Conservation (phyloP, 352 stramenopile genomes). For the Phytophthora syringae region DNA sequence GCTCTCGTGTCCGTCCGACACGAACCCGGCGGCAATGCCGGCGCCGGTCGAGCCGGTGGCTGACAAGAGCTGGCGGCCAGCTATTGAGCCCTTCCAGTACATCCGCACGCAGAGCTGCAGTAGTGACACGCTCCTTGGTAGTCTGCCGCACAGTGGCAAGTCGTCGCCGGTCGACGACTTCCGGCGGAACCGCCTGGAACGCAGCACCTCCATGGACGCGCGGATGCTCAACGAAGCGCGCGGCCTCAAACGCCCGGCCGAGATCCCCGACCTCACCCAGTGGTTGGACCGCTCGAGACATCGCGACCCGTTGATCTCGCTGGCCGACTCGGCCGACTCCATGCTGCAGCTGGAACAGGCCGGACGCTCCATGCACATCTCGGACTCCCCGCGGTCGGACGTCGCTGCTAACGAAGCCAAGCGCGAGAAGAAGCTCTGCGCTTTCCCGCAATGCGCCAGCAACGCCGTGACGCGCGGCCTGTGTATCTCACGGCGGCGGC, state of each 20-base stretch:
- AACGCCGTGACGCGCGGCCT: slow-evolving; percentile 84
- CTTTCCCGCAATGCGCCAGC: slow-evolving; percentile 72
- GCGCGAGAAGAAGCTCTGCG: slow-evolving; percentile 83
- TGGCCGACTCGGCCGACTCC: slow-evolving; percentile 67
- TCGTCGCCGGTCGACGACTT: slow-evolving; percentile 21
- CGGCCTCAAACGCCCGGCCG: slow-evolving; percentile 29
- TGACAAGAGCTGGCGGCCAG: slow-evolving; percentile 29
- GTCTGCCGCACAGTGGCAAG: slow-evolving; percentile 3
- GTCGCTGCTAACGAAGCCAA: slow-evolving; percentile 28
- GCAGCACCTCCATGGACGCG: slow-evolving; percentile 71
- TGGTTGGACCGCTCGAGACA: slow-evolving; percentile 43
- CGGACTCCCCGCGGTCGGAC: slow-evolving; percentile 32
- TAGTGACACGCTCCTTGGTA: slow-evolving; percentile 24
- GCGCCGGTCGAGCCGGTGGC: not conserved
- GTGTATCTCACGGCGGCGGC: slow-evolving; percentile 82
- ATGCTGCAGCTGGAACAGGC: slow-evolving; percentile 58
- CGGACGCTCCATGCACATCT: slow-evolving; percentile 42
- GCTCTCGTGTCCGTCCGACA: slow-evolving; percentile 76
- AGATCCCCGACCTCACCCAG: slow-evolving; percentile 49
- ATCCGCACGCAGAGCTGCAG: slow-evolving; percentile 34
- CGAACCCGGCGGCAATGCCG: slow-evolving; percentile 36
- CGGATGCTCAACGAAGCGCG: slow-evolving; percentile 30
- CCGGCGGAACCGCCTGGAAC: slow-evolving; percentile 48
- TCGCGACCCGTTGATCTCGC: slow-evolving; percentile 49
- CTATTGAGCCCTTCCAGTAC: slow-evolving; percentile 29